Evolutionary conservation across 108 stramenopile genomes (phyloP).

Genomic region (Cyclotella distinguenda): DNA sequence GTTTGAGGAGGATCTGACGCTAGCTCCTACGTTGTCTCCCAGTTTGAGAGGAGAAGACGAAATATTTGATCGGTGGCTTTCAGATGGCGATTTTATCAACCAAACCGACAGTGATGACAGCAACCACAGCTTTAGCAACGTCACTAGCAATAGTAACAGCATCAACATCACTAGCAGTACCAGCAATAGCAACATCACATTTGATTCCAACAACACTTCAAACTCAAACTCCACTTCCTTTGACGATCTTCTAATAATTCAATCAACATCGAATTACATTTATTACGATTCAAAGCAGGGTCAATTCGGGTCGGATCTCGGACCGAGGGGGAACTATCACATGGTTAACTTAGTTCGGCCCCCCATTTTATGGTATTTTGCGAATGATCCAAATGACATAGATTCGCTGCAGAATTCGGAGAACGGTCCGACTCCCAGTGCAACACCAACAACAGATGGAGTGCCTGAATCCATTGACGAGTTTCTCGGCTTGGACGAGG

Average conservation of each 20-base stretch:
- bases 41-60: no score
- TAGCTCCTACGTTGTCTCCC: not conserved
- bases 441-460: not conserved
- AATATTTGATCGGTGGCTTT: not conserved
- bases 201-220: no score
- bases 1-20: no score
- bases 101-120: not conserved
- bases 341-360: constrained; percentile 26
- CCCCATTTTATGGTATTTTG: constrained; percentile 1
- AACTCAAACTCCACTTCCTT: no score
- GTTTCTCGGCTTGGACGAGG: not conserved
- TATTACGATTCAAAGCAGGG: constrained; percentile 31
- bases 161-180: not conserved
- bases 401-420: not conserved
- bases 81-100: not conserved
- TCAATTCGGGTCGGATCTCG: constrained; percentile 21
- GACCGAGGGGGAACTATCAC: constrained; percentile 14
- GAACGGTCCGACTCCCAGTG: not conserved
- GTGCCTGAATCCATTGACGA: not conserved
- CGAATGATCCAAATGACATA: not conserved
- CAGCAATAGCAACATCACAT: no score
- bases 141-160: not conserved
- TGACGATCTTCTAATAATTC: not conserved
- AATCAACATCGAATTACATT: not conserved
- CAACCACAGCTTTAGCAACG: not conserved